Evolutionary conservation across 208 protist genomes (phyloP), one percentile per base, ranked within the genome.

Genomic region (Crithidia brevicula): DNA sequence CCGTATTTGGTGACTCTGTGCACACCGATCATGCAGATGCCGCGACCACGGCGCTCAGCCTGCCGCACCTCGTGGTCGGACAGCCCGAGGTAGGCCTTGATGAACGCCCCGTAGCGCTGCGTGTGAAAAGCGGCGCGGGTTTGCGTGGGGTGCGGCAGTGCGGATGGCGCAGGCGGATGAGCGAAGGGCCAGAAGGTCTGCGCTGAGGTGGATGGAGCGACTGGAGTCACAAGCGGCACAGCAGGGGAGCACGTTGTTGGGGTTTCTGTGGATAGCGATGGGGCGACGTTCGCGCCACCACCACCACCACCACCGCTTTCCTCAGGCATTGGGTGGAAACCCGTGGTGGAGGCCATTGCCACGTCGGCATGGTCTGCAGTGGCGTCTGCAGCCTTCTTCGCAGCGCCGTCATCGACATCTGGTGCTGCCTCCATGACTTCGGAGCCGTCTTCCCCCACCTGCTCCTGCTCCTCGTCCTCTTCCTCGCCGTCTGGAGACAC

Each of bases 11-110:
- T 40, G 3, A 51, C 31, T 53, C 68, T 71, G 10, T 54, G 62
- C 13, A 92, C 64, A 27, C 83, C 81, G 34, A 88, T 95, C 73
- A 91, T 77, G 65, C 79, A 90, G 36, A 86, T 88, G 30, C 78
- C 47, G 18, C 85, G 68, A 9, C 76, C 80, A 20, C 81, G 80
- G 1, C 85, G 76, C 60, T 83, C 52, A 20, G 80, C 83, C 71
- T 78, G 69, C 31, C 81, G 72, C 34, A 74, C 79, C 67, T 88
- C 81, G 8, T 30, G 59, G 54, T 80, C 79, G 2, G 76, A 79
- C 33, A 86, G 79, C 13, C 79, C 81, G 40, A 87, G 82, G 65
- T 95, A 95, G 0, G 84, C 82, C 40, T 80, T 61, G 42, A 95
- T 67, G 69, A 95, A 95, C 25, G 54, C 54, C 27, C 76, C 81